Evolutionary conservation across 768 basidiomycete genomes (phyloP), one percentile per base, ranked within the genome.

Genomic region (Dentipellis fragilis): DNA sequence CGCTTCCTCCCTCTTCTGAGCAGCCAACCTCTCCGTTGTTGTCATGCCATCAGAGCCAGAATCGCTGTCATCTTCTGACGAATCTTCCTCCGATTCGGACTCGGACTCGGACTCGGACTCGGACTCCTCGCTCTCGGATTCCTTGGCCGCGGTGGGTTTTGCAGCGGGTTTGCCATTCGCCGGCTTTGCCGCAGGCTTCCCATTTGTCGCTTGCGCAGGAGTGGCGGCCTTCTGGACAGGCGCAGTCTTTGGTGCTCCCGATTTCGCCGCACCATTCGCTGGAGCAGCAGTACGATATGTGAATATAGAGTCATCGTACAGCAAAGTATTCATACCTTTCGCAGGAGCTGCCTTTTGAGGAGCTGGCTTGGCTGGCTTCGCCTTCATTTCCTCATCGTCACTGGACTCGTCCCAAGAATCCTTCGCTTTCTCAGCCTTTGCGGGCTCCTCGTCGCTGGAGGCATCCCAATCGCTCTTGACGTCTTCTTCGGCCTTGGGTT

Each of bases 1-100:
- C n/a, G 93, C 92, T 60, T 89, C 87, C 0, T 84, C 85, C 71
- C 93, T 95, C 60, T 75, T 76, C 68, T 87, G 80, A 17, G 81
- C 80, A 10, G 80, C 80, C 64, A 84, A 68, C 58, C 78, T 80
- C 69, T 93, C 85, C 4, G 82, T 71, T 23, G 70, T 75, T 2
- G 87, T 85, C 66, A 89, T 71, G 47, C 82, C 86, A 10, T 84
- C 84, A 11, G 77, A 79, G 16, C 80, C 80, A 7, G 77, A 78
- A 54, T 75, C 75, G 21, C 72, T 72, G 29, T 74, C 68, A 9
- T 65, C 65, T 17, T 68, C 71, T 4, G 65, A 65, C 34, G 53
- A 59, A 49, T 65, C 57, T 54, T 64, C 54, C 54, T 64, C 63
- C 2, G 62, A 67, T 16, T 70, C 62, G 16, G 72, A 74, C 10